These are phyloP conservation scores for Triticum monococcum DNA, from an alignment of 176 grass and related monocot genomes.

Conservation along the genomic window DNA sequence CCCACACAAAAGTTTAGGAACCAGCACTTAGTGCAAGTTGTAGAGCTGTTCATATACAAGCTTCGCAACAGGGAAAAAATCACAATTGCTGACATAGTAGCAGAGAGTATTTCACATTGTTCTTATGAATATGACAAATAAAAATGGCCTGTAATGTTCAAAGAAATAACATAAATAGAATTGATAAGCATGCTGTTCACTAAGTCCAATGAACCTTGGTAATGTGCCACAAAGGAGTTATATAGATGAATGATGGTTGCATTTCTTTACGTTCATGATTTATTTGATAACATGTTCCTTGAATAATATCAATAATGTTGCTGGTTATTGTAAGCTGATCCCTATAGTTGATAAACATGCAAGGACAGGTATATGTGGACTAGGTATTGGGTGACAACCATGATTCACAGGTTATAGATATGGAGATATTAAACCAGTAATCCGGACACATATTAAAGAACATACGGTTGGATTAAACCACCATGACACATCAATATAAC, in stretches of 20 bases:
- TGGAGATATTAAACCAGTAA: not conserved
- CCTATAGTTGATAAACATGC: too few relatives aligned
- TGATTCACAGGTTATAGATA: too few relatives aligned
- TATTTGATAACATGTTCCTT: not conserved
- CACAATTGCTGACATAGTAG: not conserved
- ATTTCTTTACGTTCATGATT: conserved; percentile 4
- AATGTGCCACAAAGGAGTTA: not conserved
- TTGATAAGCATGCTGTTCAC: not conserved
- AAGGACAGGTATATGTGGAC: too few relatives aligned
- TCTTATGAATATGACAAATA: conserved; percentile 20
- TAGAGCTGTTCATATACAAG: not conserved
- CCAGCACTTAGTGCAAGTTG: conserved; percentile 6
- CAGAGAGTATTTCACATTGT: not conserved
- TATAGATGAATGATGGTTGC: not conserved
- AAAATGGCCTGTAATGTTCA: not conserved
- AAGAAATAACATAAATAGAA: conserved; percentile 22
- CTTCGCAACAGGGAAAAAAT: not conserved
- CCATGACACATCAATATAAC: not conserved
- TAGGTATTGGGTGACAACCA: too few relatives aligned
- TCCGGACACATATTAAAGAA: not conserved
- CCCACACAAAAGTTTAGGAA: not conserved
- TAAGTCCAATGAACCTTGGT: not conserved
- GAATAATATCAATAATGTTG: conserved; percentile 16
- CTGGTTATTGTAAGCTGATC: not conserved
- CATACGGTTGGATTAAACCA: not conserved